phyloP scores from a whole-genome alignment of 2,329 filamentous ascomycete species.

The Paramyrothecium roridum region DNA sequence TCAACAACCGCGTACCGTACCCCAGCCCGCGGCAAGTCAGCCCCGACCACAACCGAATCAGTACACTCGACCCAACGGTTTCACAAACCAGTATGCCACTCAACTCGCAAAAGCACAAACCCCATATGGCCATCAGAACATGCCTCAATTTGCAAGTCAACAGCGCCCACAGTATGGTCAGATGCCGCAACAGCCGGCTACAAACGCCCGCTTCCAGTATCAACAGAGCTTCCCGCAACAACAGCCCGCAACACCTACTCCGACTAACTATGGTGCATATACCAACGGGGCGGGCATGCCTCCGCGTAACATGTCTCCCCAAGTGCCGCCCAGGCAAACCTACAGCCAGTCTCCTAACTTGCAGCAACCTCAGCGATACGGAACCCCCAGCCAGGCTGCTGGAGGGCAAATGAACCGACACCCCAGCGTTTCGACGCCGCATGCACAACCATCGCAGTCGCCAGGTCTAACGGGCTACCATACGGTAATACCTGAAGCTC shows the following conservation, averaged over 20 bases:
- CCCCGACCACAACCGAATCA: slow-evolving; percentile 40
- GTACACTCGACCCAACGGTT: slow-evolving; percentile 48
- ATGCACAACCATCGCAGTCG: slow-evolving; percentile 27
- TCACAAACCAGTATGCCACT: slow-evolving; percentile 42
- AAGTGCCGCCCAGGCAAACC: slow-evolving; percentile 31
- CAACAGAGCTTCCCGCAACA: slow-evolving; percentile 35
- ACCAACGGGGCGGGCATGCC: slow-evolving; percentile 41
- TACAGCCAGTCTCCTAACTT: slow-evolving; percentile 38
- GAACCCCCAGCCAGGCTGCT: slow-evolving; percentile 24
- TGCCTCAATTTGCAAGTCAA: slow-evolving; percentile 45
- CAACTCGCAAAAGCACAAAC: slow-evolving; percentile 50
- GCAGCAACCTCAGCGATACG: slow-evolving; percentile 29
- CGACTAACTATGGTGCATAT: slow-evolving; percentile 32
- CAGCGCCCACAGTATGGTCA: slow-evolving; percentile 40
- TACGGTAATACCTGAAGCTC: slow-evolving; percentile 45
- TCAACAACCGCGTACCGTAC: slow-evolving; percentile 37
- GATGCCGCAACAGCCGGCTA: slow-evolving; percentile 36
- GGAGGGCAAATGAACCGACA: slow-evolving; percentile 26
- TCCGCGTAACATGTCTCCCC: slow-evolving; percentile 41
- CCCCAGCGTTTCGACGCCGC: slow-evolving; percentile 26
- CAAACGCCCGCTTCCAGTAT: slow-evolving; percentile 38
- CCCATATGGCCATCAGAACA: slow-evolving; percentile 48
- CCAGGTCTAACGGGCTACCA: slow-evolving; percentile 42
- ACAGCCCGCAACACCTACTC: slow-evolving; percentile 31
- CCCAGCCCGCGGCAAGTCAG: slow-evolving; percentile 23